Base-by-base conservation (phyloP, 179 eudicot species). In the Sideroxylon spinosum region DNA sequence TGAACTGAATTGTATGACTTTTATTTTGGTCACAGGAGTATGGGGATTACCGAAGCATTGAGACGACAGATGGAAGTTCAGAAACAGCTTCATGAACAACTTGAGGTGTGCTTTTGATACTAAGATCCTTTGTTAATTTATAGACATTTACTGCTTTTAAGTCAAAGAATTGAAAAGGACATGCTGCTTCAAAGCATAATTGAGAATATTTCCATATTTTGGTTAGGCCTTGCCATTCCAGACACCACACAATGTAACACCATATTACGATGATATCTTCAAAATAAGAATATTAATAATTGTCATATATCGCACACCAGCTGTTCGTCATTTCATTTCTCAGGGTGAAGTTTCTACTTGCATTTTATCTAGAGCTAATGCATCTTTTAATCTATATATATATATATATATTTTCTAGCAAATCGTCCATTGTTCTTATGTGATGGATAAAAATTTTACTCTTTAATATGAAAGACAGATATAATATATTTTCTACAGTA, bases 61-160 rank as follows among this genome's bases (percentile, higher is more conserved):
- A 89, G 90, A 86, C 20, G 92, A 85, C 98, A 93, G 84, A 92
- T 93, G 95, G 97, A 93, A 82, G 97, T 93, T 75, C 98, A 93
- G 84, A 93, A 93, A 85, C 92, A 89, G 73, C 95, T 93, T 69
- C 98, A 93, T 75, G 98, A 90, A 82, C 98, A 93, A 81, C 97
- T 93, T 53, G 97, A 93, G 97, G 97, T 93, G 86, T 78, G 80
- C 61, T 2, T 19, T 68, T 49, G 46, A 32, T 57, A 26, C 4
- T 67, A 19, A n/a, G 59, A 6, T 26, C 22, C 29, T n/a, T 5
- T 76, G 56, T 16, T 22, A 77, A 20, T 23, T 26, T 28, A 9
- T 10, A n/a, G 13, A 28, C 46, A 67, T 67, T 19, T 19, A 44
- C 63, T 22, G 20, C 48, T 59, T 29, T 52, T 8, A 22, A 10